Conservation (phyloP, 495 filamentous ascomycete genomes). For the Apiosordaria backusii region DNA sequence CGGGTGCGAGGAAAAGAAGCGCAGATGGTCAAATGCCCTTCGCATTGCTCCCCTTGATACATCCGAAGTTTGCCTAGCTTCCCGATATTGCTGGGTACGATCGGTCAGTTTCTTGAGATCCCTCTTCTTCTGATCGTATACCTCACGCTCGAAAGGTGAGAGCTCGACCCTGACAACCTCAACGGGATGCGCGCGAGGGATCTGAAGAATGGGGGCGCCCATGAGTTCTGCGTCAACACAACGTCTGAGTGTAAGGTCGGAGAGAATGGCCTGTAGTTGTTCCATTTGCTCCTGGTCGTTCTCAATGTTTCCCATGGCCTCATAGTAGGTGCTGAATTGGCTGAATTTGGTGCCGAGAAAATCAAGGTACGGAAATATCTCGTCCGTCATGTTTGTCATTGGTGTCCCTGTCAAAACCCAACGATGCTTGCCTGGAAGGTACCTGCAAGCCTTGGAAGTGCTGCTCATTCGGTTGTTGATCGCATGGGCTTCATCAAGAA, state of each 20-base stretch:
- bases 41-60: background rate
- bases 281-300: background rate
- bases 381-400: slow-evolving; percentile 46
- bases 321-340: slow-evolving; percentile 38
- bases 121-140: background rate
- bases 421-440: slow-evolving; percentile 48
- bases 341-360: slow-evolving; percentile 48
- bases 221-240: slow-evolving; percentile 49
- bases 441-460: slow-evolving; percentile 51
- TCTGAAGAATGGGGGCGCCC: slow-evolving; percentile 50
- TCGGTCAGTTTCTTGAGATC: background rate
- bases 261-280: background rate
- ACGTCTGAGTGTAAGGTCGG: background rate
- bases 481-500: slow-evolving; percentile 59
- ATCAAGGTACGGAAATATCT: slow-evolving; percentile 49
- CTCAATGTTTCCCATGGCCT: slow-evolving; percentile 40
- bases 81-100: background rate
- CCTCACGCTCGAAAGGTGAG: background rate
- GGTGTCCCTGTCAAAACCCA: slow-evolving; percentile 65
- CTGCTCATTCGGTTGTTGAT: slow-evolving; percentile 57
- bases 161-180: slow-evolving; percentile 10
- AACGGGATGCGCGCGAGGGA: slow-evolving; percentile 43
- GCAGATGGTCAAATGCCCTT: background rate
- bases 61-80: background rate
- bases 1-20: slow-evolving; percentile 11